phyloP scores from a whole-genome alignment of 2,329 filamentous ascomycete genomes.

The Decorospora gaudefroyi region DNA sequence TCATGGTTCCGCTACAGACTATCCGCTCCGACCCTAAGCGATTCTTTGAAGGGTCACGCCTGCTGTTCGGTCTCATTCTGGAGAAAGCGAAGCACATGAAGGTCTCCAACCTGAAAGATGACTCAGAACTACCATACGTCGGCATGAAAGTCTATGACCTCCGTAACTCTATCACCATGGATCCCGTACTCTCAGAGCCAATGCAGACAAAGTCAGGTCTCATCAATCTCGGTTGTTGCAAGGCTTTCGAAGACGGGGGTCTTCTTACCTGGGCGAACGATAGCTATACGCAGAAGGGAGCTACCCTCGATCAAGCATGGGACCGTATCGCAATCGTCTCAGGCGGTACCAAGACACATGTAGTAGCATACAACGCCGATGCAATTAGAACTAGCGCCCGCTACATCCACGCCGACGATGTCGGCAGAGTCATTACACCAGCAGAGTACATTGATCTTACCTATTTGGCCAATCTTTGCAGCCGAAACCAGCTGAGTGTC shows the following conservation, averaged over 20 bases:
- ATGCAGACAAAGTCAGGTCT: slow-evolving; percentile 34
- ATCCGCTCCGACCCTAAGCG: slow-evolving; percentile 33
- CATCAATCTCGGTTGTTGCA: slow-evolving; percentile 33
- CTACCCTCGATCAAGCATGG: slow-evolving; percentile 10
- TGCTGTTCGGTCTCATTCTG: slow-evolving; percentile 46
- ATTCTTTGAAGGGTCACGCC: slow-evolving; percentile 42
- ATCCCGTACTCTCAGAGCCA: slow-evolving; percentile 29
- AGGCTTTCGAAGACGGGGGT: slow-evolving; percentile 28
- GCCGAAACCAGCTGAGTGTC: slow-evolving; percentile 38
- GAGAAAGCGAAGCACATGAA: slow-evolving; percentile 39
- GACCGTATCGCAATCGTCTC: slow-evolving; percentile 26
- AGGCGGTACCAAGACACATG: slow-evolving; percentile 25
- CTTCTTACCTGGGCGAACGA: slow-evolving; percentile 24
- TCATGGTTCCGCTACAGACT: slow-evolving; percentile 35
- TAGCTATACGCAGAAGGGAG: slow-evolving; percentile 1
- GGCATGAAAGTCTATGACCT: slow-evolving; percentile 33
- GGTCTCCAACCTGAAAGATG: slow-evolving; percentile 9
- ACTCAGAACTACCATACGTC: slow-evolving; percentile 24
- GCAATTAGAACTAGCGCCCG: slow-evolving; percentile 12
- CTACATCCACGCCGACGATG: slow-evolving; percentile 20
- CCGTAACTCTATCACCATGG: slow-evolving; percentile 35
- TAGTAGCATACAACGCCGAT: slow-evolving; percentile 28
- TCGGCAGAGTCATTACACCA: slow-evolving; percentile 15
- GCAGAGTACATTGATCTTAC: too few relatives aligned
- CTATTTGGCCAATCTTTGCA: too few relatives aligned